Percentiles rank a stretch among this genome's conserved stretches.
phyloP scores from a whole-genome alignment of 495 filamentous ascomycete species.

The Hypomontagnella submonticulosa region DNA sequence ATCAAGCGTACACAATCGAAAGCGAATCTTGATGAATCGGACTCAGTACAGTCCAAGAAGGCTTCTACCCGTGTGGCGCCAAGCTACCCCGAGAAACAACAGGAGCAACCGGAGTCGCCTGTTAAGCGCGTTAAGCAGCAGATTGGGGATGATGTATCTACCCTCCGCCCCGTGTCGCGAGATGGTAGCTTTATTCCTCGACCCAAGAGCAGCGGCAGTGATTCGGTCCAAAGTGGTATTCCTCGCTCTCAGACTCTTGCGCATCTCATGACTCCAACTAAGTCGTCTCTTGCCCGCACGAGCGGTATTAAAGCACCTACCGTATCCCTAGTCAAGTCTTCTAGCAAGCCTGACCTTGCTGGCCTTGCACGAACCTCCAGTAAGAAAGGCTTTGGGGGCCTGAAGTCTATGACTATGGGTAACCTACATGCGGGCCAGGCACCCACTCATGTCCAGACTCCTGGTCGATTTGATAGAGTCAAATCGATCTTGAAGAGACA shows the following conservation, averaged over 20 bases:
- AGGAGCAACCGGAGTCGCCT: conserved; percentile 51
- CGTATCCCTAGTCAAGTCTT: conserved; percentile 48
- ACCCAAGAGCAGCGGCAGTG: conserved; percentile 54
- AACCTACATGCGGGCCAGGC: conserved; percentile 21
- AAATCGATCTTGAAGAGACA: conserved; percentile 62
- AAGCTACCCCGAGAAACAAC: conserved; percentile 25
- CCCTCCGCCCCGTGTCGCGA: conserved; percentile 62
- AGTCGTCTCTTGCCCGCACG: conserved; percentile 76
- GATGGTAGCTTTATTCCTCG: conserved; percentile 58
- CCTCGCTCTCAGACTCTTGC: conserved; percentile 57
- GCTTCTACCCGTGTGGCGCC: conserved; percentile 28
- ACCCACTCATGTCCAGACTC: conserved; percentile 49
- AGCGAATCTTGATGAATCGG: conserved; percentile 70
- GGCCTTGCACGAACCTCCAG: conserved; percentile 43
- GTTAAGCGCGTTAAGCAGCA: conserved; percentile 75
- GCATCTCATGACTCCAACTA: conserved; percentile 80
- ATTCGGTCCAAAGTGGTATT: conserved; percentile 45
- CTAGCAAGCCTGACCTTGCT: conserved; percentile 49
- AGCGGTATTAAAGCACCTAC: conserved; percentile 66
- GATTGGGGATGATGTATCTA: conserved; percentile 68
- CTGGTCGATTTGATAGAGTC: conserved; percentile 59
- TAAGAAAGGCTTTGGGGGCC: conserved; percentile 42
- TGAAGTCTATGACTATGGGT: conserved; percentile 22
- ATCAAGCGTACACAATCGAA: conserved; percentile 82
- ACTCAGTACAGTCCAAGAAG: conserved; percentile 55